phyloP scores from a whole-genome alignment of 495 filamentous ascomycete genomes.

The Penicillium odoratum region DNA sequence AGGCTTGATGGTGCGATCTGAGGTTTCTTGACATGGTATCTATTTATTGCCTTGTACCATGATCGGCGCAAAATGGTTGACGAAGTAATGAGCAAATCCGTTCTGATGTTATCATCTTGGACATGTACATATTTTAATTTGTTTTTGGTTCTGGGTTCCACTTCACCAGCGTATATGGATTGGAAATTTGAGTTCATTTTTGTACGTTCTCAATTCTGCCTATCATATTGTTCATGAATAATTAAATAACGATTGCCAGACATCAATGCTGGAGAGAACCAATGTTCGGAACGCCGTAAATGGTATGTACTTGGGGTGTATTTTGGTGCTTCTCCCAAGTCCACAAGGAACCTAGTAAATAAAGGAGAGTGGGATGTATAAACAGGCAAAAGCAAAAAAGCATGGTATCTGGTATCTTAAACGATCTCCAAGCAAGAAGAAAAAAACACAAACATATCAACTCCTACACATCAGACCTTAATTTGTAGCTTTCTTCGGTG shows the following conservation, averaged over 20 bases:
- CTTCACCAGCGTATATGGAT: background rate
- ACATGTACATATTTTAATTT: background rate
- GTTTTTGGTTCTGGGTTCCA: background rate
- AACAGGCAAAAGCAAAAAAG: conserved; percentile 12
- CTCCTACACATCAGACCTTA: conserved; percentile 6
- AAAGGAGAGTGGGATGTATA: conserved; percentile 16
- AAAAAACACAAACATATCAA: conserved; percentile 6
- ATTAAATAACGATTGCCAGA: conserved; percentile 10
- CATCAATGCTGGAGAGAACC: background rate
- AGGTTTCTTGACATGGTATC: background rate
- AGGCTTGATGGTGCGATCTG: background rate
- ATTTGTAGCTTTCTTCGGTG: conserved; percentile 42
- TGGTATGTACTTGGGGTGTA: conserved; percentile 11
- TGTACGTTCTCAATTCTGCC: background rate
- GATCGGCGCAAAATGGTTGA: background rate
- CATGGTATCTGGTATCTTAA: conserved; percentile 25
- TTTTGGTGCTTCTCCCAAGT: conserved; percentile 11
- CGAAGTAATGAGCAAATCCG: conserved; percentile 1
- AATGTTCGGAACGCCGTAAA: conserved; percentile 1
- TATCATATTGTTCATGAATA: conserved; percentile 11
- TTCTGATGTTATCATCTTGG: background rate
- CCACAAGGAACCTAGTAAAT: conserved; percentile 4
- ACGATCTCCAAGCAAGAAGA: background rate
- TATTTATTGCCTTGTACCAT: background rate
- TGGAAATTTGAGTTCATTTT: background rate